Base-by-base conservation (phyloP, 1,139 yeast species). In the Diutina ranongensis region DNA sequence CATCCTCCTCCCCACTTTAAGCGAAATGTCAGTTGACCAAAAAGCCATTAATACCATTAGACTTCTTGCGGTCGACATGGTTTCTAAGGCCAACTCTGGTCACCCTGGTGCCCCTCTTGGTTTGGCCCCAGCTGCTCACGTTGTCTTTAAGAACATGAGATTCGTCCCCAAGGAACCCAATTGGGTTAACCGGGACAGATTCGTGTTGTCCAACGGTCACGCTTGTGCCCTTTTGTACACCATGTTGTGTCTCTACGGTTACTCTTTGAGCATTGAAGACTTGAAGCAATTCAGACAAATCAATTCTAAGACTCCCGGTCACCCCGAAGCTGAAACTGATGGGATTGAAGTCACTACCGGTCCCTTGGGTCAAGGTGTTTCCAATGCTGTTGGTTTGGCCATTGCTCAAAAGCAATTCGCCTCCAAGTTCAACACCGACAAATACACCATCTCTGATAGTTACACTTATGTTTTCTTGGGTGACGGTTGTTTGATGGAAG, bases 61-160 rank as follows among this genome's bases (percentile, higher is more conserved):
- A 73, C 71, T 83, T 54, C 75, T 94, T 59, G 80, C 97, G 42
- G 89, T 84, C 49, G 99, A 92, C 67, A 82, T 85, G 54, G 94
- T 86, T 51, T 75, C 82, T 50, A 78, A 80, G 64, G 95, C 97
- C 59, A 85, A 92, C 70, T 83, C 96, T 51, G 99, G 99, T 57
- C 99, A 92, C 72, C 99, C 99, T 48, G 98, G 98, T 76, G 97
- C 99, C 48, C 98, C 98, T 58, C 80, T 92, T 78, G 98, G 97
- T 53, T 72, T 92, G 66, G 97, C 99, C 27, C 96, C 76, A 35
- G 74, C 74, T 44, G 75, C 75, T 51, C 74, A 70, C 54, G 73
- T 95, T 46, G 76, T 89, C 50, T 92, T 83, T 80, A 74, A 80
- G 64, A 76, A 81, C 62, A 76, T 89, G 85, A 81, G 71, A 59